Percentiles rank a stretch among this genome's conserved stretches.
Conservation (phyloP, 2,329 filamentous ascomycete species). For the Aspergillaceae sp. region DNA sequence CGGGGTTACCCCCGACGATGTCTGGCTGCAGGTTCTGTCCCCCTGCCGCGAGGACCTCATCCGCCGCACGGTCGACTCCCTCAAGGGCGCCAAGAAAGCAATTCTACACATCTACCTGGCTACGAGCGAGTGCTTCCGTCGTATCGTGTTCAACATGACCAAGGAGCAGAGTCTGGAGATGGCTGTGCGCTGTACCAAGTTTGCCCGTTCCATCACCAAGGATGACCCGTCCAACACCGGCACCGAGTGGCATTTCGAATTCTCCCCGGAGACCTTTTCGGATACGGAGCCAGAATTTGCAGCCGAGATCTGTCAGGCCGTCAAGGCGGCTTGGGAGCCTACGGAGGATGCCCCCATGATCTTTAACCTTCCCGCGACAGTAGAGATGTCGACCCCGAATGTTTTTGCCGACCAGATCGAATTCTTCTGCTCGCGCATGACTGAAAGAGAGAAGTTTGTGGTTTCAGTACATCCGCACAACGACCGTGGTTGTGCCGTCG, state of each 20-base stretch:
- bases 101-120: slow-evolving; percentile 94
- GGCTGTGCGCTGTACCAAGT: slow-evolving; percentile 76
- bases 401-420: slow-evolving; percentile 95
- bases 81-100: slow-evolving; percentile 84
- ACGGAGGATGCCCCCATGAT: slow-evolving; percentile 73
- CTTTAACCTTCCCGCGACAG: slow-evolving; percentile 93
- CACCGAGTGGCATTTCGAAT: slow-evolving; percentile 48
- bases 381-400: slow-evolving; percentile 91
- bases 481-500: slow-evolving; percentile 81
- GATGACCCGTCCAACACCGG: slow-evolving; percentile 50
- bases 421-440: slow-evolving; percentile 82
- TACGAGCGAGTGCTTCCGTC: slow-evolving; percentile 90
- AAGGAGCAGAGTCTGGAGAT: slow-evolving; percentile 73
- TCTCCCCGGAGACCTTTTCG: slow-evolving; percentile 61
- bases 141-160: slow-evolving; percentile 79
- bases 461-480: slow-evolving; percentile 93
- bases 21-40: slow-evolving; percentile 83
- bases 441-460: slow-evolving; percentile 74
- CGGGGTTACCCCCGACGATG: slow-evolving; percentile 75
- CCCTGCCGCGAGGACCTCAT: slow-evolving; percentile 91
- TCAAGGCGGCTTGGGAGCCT: slow-evolving; percentile 89
- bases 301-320: slow-evolving; percentile 77
- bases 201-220: slow-evolving; percentile 85
- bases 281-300: slow-evolving; percentile 80
- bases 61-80: slow-evolving; percentile 74